Percentiles rank a stretch among this genome's conserved stretches.
These are phyloP conservation scores for Claviceps sp. DNA, from an alignment of 2,329 filamentous ascomycete species.

Conservation along the genomic window DNA sequence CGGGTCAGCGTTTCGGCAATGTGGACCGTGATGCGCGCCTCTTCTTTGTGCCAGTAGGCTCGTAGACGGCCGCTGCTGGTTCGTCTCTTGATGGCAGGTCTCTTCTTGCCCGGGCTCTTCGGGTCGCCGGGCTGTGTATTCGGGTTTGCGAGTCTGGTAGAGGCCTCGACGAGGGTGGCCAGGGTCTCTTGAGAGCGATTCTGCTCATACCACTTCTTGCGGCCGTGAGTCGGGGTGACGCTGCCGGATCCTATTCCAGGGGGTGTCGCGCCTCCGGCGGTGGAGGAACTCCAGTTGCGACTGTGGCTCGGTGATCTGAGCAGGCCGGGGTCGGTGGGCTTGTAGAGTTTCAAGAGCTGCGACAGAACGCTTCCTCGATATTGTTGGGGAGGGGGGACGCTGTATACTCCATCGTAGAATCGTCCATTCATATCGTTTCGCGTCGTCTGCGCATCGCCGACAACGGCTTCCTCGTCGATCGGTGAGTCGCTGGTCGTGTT, in stretches of 20 bases:
- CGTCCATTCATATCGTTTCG: constrained; percentile 25
- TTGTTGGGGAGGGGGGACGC: constrained; percentile 25
- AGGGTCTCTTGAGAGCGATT: constrained; percentile 33
- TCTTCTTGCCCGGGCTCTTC: constrained; percentile 16
- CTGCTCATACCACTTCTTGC: constrained; percentile 35
- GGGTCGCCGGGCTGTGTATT: constrained; percentile 8
- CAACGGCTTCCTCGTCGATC: constrained; percentile 8
- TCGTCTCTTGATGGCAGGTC: constrained; percentile 23
- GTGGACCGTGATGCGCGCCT: constrained; percentile 32
- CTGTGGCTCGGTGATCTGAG: constrained; percentile 9
- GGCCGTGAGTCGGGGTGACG: constrained; percentile 27
- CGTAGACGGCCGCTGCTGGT: constrained; percentile 24
- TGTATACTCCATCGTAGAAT: constrained; percentile 27
- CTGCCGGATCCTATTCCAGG: constrained; percentile 24
- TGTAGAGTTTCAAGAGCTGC: constrained; percentile 33
- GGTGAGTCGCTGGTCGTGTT: constrained; percentile 5
- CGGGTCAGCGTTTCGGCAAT: constrained; percentile 58
- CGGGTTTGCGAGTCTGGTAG: constrained; percentile 16
- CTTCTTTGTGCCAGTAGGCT: constrained; percentile 28
- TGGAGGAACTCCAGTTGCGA: constrained; percentile 15
- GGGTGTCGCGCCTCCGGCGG: constrained; percentile 16
- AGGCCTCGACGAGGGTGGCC: constrained; percentile 33
- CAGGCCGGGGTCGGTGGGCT: constrained; percentile 18
- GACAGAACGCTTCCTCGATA: constrained; percentile 32
- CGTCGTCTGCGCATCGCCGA: constrained; percentile 2